Evolutionary conservation across 352 stramenopile species (phyloP).

Genomic region (Phytophthora pini): DNA sequence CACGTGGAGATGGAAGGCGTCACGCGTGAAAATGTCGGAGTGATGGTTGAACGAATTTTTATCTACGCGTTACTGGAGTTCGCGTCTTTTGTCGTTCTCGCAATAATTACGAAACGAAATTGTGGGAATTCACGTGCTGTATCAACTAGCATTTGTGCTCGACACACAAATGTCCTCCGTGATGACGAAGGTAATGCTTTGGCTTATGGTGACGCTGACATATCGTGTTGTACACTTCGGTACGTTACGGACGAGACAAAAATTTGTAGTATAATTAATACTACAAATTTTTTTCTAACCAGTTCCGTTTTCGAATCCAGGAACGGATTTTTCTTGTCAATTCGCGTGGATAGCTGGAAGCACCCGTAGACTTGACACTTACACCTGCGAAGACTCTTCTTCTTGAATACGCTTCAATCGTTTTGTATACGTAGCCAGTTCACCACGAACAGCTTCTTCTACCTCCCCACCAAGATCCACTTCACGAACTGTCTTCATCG

Average conservation of each 20-base stretch:
- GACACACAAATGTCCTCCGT: neutral
- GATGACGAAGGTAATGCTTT: neutral
- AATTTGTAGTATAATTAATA: too few relatives aligned
- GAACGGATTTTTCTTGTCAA: neutral
- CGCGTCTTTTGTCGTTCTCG: neutral
- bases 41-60: neutral
- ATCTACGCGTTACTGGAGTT: neutral
- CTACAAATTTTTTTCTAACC: neutral
- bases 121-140: neutral
- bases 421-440: neutral
- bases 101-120: neutral
- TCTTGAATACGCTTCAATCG: conserved; percentile 1
- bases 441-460: neutral
- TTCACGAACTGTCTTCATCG: neutral
- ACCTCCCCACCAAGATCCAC: neutral
- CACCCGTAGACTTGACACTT: too few relatives aligned
- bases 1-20: neutral
- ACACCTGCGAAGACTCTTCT: neutral
- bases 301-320: neutral
- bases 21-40: neutral
- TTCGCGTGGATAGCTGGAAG: too few relatives aligned
- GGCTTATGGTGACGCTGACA: neutral
- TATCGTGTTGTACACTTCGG: neutral
- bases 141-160: neutral
- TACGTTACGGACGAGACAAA: neutral